phyloP scores from a whole-genome alignment of 805 yeast genomes.

The Barnettozyma vustinii region DNA sequence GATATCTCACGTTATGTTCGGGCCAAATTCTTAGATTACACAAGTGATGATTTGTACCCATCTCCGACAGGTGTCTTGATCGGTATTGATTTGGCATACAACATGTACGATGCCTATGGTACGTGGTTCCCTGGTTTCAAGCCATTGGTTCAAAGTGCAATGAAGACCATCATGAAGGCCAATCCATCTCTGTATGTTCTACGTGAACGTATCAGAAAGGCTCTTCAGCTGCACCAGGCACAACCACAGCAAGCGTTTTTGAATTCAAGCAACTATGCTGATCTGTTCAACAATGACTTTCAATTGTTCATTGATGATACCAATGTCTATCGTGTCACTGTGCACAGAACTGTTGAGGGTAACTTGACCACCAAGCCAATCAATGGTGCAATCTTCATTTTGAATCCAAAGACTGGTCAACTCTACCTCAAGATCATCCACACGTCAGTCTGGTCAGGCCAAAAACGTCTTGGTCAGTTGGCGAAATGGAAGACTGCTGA shows the following conservation, averaged over 20 bases:
- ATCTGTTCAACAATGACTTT: conserved; percentile 76
- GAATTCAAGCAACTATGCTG: conserved; percentile 86
- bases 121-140: conserved; percentile 97
- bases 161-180: conserved; percentile 90
- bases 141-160: conserved; percentile 81
- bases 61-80: conserved; percentile 89
- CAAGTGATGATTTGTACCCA: conserved; percentile 85
- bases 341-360: conserved; percentile 89
- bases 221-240: conserved; percentile 86
- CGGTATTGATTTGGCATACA: conserved; percentile 90
- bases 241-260: conserved; percentile 90
- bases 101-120: conserved; percentile 94
- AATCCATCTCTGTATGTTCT: conserved; percentile 90
- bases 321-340: conserved; percentile 88
- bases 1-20: conserved; percentile 91
- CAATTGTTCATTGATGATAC: conserved; percentile 90
- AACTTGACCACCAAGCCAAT: conserved; percentile 87
- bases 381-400: conserved; percentile 86
- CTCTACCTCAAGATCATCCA: conserved; percentile 84
- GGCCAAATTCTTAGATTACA: conserved; percentile 89
- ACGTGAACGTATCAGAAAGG: conserved; percentile 91
- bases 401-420: conserved; percentile 90
- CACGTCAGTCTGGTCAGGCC: conserved; percentile 96
- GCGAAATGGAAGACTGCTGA: conserved; percentile 99
- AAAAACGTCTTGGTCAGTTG: conserved; percentile 84